Base-by-base conservation (phyloP, 2,329 filamentous ascomycete species). In the Cladosporium sp. region DNA sequence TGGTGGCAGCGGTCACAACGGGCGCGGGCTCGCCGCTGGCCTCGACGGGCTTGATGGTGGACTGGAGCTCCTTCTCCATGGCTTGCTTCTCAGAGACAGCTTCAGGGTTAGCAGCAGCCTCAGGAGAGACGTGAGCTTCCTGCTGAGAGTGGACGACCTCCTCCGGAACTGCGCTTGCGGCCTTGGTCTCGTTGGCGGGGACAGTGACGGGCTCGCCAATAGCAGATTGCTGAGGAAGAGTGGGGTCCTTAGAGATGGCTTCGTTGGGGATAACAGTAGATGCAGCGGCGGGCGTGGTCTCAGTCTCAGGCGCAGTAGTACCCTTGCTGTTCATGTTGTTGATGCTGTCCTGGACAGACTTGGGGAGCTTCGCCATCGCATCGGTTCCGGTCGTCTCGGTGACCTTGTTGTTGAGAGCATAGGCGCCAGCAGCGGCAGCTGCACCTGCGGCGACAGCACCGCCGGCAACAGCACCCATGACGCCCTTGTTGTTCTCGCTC, bases 11-110 rank as follows among this genome's bases (percentile, higher is more conserved):
- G 22, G 70, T 68, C 25, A 70, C 64, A 34, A 71, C 73, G 12
- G 75, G 75, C 37, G 77, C 76, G 39, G 77, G 75, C 60, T 78
- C 75, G 34, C 77, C 77, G 49, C 70, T 64, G 50, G 74, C 73
- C 55, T 77, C 64, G 7, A 69, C 68, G 48, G 71, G 69, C 63
- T 73, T 64, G 34, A 74, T 80, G 71, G 88, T 83, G 62, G 83
- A 80, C 48, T 91, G 77, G 8, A 95, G 78, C 75, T 96, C 88
- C 24, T 83, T 73, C 76, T 95, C 90, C 4, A 91, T 80, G 9
- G 78, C 80, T 71, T 83, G 84, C 82, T 94, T 94, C 65, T 92
- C 89, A 61, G 82, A 75, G 6, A 94, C 88, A 17, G 86, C 88
- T 56, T 80, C 79, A 1, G 83, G 77, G 72, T 85, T 87, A 56